These are phyloP conservation scores for Colletotrichum coccodes DNA, from an alignment of 2,329 filamentous ascomycete species.

Conservation along the genomic window DNA sequence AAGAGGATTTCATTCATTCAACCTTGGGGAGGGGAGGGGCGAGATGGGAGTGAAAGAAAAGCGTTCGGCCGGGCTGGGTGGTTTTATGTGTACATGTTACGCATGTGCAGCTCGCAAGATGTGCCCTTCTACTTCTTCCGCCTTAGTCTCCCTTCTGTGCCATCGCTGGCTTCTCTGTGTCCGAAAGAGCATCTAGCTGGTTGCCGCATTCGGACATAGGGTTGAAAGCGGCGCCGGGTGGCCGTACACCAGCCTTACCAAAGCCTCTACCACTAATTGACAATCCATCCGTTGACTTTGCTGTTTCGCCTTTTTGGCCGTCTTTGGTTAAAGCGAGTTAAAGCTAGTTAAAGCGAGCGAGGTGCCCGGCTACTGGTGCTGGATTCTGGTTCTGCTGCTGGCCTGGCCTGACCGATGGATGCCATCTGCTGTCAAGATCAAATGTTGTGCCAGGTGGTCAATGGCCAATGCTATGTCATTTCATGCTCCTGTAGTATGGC, in stretches of 20 bases:
- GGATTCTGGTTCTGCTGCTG: neutral
- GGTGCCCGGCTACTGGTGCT: neutral
- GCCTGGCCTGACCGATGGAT: neutral
- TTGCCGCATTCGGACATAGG: conserved; percentile 34
- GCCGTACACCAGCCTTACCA: conserved; percentile 18
- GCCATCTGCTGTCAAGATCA: neutral
- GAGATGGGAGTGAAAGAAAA: conserved; percentile 31
- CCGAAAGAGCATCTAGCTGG: conserved; percentile 35
- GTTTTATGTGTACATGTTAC: conserved; percentile 34
- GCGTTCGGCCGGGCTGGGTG: conserved; percentile 23
- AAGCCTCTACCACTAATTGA: neutral
- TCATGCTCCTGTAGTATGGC: neutral
- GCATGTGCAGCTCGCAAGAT: conserved; percentile 25
- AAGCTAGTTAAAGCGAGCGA: conserved; percentile 30
- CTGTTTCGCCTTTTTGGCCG: conserved; percentile 22
- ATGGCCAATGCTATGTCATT: neutral
- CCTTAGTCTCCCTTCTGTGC: conserved; percentile 26
- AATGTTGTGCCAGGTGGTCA: neutral
- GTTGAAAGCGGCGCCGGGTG: conserved; percentile 31
- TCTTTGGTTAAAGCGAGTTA: conserved; percentile 32
- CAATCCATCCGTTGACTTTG: neutral
- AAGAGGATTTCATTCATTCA: conserved; percentile 21
- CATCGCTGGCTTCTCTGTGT: conserved; percentile 32
- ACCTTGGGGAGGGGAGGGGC: conserved; percentile 9
- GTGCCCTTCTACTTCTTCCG: conserved; percentile 16